Conservation (phyloP, 2,329 filamentous ascomycete genomes). For the Ophiostoma piceae region DNA sequence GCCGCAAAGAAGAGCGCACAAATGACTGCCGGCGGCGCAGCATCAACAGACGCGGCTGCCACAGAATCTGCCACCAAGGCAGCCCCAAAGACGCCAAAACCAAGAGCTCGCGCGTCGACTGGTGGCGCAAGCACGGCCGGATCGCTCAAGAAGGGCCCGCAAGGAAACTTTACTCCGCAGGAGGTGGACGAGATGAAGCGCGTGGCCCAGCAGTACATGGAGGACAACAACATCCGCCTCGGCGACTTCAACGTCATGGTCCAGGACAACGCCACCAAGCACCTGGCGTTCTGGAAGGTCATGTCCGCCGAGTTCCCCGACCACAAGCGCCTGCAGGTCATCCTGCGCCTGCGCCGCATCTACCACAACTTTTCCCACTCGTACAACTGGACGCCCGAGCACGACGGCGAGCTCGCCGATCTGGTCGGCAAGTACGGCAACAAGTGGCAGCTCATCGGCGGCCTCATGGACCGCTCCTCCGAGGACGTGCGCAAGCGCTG, state of each 20-base stretch:
- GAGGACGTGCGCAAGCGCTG: constrained; percentile 66
- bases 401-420: constrained; percentile 50
- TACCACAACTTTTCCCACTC: constrained; percentile 62
- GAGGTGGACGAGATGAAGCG: constrained; percentile 41
- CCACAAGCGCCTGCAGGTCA: constrained; percentile 49
- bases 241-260: constrained; percentile 46
- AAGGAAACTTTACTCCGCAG: constrained; percentile 40
- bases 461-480: constrained; percentile 57
- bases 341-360: constrained; percentile 53
- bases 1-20: not conserved
- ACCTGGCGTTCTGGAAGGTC: constrained; percentile 46
- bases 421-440: constrained; percentile 45
- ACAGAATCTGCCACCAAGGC: not conserved
- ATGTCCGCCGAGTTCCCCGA: constrained; percentile 47
- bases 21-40: not conserved
- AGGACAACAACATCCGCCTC: constrained; percentile 41
- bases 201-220: constrained; percentile 43
- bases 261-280: constrained; percentile 30
- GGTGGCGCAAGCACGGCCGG: constrained; percentile 13
- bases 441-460: constrained; percentile 59
- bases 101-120: not conserved
- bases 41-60: not conserved
- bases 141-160: constrained; percentile 20
- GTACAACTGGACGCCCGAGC: constrained; percentile 53
- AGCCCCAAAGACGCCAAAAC: not conserved